Evolutionary conservation across 495 filamentous ascomycete genomes (phyloP), one percentile per base, ranked within the genome.

Genomic region (Aspergillus wentii): DNA sequence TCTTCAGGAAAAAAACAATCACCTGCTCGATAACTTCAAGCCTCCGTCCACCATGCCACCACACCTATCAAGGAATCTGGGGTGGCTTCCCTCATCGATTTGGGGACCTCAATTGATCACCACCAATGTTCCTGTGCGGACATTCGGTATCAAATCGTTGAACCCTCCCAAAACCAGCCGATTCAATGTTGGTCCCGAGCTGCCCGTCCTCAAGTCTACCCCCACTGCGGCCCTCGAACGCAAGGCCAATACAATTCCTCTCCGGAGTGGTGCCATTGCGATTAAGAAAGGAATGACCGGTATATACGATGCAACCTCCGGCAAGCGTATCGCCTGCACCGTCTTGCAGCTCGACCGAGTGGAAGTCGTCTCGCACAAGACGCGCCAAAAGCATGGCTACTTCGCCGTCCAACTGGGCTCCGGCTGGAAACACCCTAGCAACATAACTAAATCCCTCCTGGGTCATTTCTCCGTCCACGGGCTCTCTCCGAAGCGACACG

Each of bases 201-300:
- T 75, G 17, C 69, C 72, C 19, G 49, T 76, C 13, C 80, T 87
- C 20, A 77, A 78, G 21, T 76, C 82, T 8, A 87, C 87, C 5
- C 76, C 83, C 8, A 77, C 80, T 3, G 88, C 88, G 10, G 89
- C 91, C 4, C 76, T 96, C 23, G 71, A 77, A 57, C 86, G 91
- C 34, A 88, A 82, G 52, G 80, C 76, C 33, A 69, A 73, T 40
- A 83, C 84, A 1, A 79, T 88, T 6, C 91, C 92, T 0, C 64
- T 85, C 23, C 83, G 92, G 0, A 81, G 86, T 19, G 92, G 92
- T 23, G 81, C 82, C 14, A 72, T 97, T 19, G 86, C 83, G 6
- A 76, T 80, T 53, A 98, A 98, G 68, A 88, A 86, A 63, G 92
- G 92, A 54, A 96, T 98, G 84, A 94, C 87, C 9, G 90, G 85